Base-by-base conservation (phyloP, 2,329 filamentous ascomycete species). In the Alternaria alternata region DNA sequence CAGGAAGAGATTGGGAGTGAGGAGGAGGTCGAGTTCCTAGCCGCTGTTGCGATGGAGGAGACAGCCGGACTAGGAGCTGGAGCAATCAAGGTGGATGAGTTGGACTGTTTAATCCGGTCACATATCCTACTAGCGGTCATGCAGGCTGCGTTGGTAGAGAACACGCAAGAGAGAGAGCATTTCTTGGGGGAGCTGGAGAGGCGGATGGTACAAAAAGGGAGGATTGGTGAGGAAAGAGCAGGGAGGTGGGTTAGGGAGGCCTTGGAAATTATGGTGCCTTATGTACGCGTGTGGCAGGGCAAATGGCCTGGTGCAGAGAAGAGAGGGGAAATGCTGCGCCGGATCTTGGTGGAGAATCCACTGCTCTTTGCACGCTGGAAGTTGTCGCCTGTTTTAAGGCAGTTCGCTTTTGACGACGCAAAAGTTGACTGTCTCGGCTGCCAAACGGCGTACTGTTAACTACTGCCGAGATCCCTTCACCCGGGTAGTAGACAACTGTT, bases 1-100 rank as follows among this genome's bases (percentile, higher is more conserved):
- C 48, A 51, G 48, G 48, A 51, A 51, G 48, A 51, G 48, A 51
- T 51, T 51, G 48, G 48, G 36, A 41, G 48, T 51, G 48, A 51
- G 24, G 48, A 51, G 48, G 48, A 51, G 48, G 48, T 51, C 48
- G 48, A 51, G 48, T 51, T 51, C 48, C 48, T 51, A 51, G 34
- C 48, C 48, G 48, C 36, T 51, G 48, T 51, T 51, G 48, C 48
- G 24, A 41, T 51, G 36, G 48, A 51, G 36, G 48, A 51, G 36
- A 51, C 34, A 51, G 48, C 36, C 11, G 48, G 48, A 51, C 36
- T 51, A 41, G 43, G 43, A 30, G 24, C 26, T 46, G 43, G 43
- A 30, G 43, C 43, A 46, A 46, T 46, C 43, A 46, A 51, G 22
- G 7, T 51, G 36, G 36, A 51, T 41, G 36, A 41, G 36, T 51